Conservation (phyloP, 106 monocot genomes). For the Phalaenopsis aphrodite region DNA sequence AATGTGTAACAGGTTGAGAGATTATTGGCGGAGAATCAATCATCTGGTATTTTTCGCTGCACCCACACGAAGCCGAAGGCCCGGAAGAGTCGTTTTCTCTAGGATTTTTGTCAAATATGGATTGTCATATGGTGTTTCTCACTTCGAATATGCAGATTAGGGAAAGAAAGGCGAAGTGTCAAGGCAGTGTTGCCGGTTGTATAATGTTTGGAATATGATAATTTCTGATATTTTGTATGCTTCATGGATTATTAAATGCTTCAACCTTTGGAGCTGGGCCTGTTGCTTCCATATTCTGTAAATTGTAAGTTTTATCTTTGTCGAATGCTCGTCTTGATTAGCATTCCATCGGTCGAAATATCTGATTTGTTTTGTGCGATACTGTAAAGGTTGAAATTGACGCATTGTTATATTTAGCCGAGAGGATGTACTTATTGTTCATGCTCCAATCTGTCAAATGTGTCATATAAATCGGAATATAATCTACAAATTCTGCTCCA, state of each 20-base stretch:
- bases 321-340: no score
- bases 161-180: neutral
- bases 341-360: no score
- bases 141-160: neutral
- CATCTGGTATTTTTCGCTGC: neutral
- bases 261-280: neutral
- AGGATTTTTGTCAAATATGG: neutral
- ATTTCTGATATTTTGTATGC: neutral
- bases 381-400: no score
- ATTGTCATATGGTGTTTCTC: neutral
- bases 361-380: no score
- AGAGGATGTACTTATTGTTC: no score
- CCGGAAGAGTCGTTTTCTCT: neutral
- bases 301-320: neutral
- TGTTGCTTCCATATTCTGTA: constrained; percentile 3
- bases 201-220: neutral
- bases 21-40: neutral
- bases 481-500: no score
- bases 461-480: no score
- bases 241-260: neutral
- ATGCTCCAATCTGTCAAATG: no score
- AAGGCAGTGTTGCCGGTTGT: neutral
- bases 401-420: no score
- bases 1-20: neutral
- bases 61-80: neutral